Base-by-base conservation (phyloP, 2,329 filamentous ascomycete species). In the Cytospora piceae region DNA sequence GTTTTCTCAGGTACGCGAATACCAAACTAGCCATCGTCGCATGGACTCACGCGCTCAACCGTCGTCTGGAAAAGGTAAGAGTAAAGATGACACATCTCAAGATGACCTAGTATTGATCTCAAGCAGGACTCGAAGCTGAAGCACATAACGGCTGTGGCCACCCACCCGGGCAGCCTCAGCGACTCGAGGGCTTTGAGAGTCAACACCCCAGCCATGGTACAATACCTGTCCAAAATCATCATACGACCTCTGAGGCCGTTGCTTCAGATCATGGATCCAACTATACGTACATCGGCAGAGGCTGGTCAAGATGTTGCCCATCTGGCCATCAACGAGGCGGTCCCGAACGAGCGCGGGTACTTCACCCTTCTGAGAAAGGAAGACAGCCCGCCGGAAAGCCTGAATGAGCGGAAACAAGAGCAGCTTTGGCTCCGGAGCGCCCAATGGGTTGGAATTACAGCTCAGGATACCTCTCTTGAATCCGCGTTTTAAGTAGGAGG, bases 1-100 rank as follows among this genome's bases (percentile, higher is more conserved):
- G 80, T 3, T 81, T 81, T 37, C 75, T 79, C 61, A 72, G 78
- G 61, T 83, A 82, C 69, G 80, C 74, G 2, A 76, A 75, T 29
- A 76, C 78, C 0, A 83, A 82, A 68, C 68, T 70, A 0, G 79
- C 75, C 3, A 71, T 77, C 15, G 70, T 79, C 5, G 79, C 77
- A 70, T 77, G 77, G 68, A 77, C 74, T 67, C 77, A 80, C 64
- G 76, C 77, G 32, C 67, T 83, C 22, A 81, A 80, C 58, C 70
- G 71, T 5, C 66, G 70, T 22, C 70, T 76, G 8, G 67, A 74
- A 55, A 71, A 72, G 62, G 73, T 67, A 34, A 58, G 24, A 51
- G 46, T 8, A 14, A 17, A 5, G 20, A 29, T 15, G 17, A 7
- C 24, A 31, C 24, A 29, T 31, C 2, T 53, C 17, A 14, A n/a